These are phyloP conservation scores for Rhizophagus clarus DNA, from an alignment of 192 early-diverging fungal species.

Conservation along the genomic window DNA sequence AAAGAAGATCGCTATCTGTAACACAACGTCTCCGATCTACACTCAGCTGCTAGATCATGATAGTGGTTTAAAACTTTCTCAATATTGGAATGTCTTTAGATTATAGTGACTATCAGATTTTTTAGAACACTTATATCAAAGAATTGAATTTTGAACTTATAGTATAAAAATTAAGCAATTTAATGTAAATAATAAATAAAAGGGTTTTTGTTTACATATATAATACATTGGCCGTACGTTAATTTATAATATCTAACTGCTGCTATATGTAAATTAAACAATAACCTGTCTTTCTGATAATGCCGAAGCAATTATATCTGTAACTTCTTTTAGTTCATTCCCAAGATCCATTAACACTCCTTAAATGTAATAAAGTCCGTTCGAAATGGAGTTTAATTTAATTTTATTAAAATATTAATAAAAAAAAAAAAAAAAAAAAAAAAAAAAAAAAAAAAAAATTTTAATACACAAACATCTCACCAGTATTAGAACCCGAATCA, in stretches of 20 bases:
- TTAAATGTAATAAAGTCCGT: constrained; percentile 7
- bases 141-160: no score
- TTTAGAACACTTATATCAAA: no score
- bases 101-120: no score
- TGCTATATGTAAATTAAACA: neutral
- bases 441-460: neutral
- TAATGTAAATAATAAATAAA: no score
- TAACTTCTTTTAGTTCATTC: constrained; percentile 49
- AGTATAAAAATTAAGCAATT: no score
- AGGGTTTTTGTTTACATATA: no score
- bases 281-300: constrained; percentile 47
- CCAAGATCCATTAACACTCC: constrained; percentile 53
- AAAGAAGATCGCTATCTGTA: no score
- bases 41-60: no score
- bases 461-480: constrained; percentile 36
- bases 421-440: neutral
- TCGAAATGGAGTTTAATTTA: neutral
- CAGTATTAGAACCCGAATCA: constrained; percentile 58
- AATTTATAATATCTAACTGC: neutral
- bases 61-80: no score
- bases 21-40: no score
- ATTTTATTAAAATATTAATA: neutral
- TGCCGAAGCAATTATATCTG: constrained; percentile 48
- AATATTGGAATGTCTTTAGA: no score
- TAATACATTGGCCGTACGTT: no score